Evolutionary conservation across 2,329 filamentous ascomycete genomes (phyloP), one percentile per base, ranked within the genome.

Genomic region (Cyclaneusma minus): DNA sequence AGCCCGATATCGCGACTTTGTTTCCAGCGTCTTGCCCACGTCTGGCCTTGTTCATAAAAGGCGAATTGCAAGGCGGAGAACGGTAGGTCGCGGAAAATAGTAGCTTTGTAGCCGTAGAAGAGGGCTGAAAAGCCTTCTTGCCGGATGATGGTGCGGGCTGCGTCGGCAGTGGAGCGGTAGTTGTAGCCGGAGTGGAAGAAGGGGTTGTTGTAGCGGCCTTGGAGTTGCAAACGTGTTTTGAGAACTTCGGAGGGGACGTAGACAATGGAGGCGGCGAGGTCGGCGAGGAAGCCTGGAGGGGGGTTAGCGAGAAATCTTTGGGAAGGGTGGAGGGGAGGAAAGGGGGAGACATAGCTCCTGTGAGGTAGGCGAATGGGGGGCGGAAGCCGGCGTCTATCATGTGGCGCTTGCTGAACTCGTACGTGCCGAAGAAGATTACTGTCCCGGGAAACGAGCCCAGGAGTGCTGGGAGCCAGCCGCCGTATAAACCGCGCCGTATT

Each of bases 201-300:
- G 1, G 89, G 85, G 45, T 98, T 98, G 53, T 95, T 92, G 56
- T 84, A 79, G 33, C 82, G 80, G 26, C 89, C 91, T 51, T 98
- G 89, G 5, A 98, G 66, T 48, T 98, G 89, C 25, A 95, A 60
- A 13, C 89, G 74, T n/a, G 89, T 98, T 53, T 98, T 98, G 39
- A 98, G 65, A 4, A 98, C 89, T 53, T 98, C 91, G 8, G 87
- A 93, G 4, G 89, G 91, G 4, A 98, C 91, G 47, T 98, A 98
- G 32, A 94, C 68, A 33, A 93, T 64, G 1, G 84, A 93, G 2
- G 89, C 87, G 22, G 82, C 87, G 13, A 94, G 63, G 47, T 98
- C 89, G 34, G 87, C 89, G 32, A 94, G 49, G 41, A 95, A 85
- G n/a, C 87, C 82, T 85, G 35, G 5, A 16, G 13, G 17, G 16